phyloP scores from a whole-genome alignment of 352 stramenopile genomes.

The Pythium plurisporium region DNA sequence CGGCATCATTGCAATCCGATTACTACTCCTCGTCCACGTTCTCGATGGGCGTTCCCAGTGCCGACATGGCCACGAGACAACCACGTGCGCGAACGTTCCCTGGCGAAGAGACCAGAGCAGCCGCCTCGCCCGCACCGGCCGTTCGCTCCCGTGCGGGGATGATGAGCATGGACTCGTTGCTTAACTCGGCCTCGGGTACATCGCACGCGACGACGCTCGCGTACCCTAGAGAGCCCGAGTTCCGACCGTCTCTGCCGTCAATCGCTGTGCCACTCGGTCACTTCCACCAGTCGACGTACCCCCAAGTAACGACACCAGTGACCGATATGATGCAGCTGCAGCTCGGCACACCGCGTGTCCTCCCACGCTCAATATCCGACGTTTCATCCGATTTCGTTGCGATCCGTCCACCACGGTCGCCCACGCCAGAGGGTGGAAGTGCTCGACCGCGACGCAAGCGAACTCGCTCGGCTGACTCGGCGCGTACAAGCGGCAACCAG shows the following conservation, averaged over 20 bases:
- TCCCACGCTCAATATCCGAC: conserved; percentile 17
- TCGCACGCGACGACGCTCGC: not conserved
- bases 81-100: conserved; percentile 12
- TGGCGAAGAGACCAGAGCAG: conserved; percentile 7
- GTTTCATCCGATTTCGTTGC: not conserved
- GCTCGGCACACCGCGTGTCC: conserved; percentile 38
- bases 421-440: not conserved
- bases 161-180: conserved; percentile 22
- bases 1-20: conserved; percentile 67
- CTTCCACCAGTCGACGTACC: conserved; percentile 13
- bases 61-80: not conserved
- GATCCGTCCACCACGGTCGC: not conserved
- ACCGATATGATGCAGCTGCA: conserved; percentile 72
- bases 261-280: conserved; percentile 7
- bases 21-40: conserved; percentile 55
- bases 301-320: conserved; percentile 55
- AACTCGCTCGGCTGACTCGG: conserved; percentile 60
- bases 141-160: conserved; percentile 4
- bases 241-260: conserved; percentile 4
- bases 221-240: not conserved
- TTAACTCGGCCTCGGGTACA: conserved; percentile 15
- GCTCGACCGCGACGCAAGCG: conserved; percentile 48
- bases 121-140: not conserved
- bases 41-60: not conserved
- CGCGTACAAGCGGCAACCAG: conserved; percentile 28